These are phyloP conservation scores for Trichoderma sp. DNA, from an alignment of 2,329 filamentous ascomycete genomes.

Conservation along the genomic window DNA sequence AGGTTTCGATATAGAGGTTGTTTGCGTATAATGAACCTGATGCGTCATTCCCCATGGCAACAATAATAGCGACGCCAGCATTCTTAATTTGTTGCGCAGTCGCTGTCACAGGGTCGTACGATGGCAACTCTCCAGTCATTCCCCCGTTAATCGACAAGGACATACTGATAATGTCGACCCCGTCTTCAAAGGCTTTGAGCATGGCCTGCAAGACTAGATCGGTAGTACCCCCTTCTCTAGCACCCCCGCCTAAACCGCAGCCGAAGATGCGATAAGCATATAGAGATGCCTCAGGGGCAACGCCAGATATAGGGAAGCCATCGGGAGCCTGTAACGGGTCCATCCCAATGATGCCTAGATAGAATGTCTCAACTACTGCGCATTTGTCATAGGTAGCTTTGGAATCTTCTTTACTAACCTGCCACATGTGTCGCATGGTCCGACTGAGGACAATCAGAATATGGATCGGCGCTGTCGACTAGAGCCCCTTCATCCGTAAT, in stretches of 20 bases:
- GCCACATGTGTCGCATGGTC: slow-evolving; percentile 13
- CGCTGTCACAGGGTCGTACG: background rate
- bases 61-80: background rate
- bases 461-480: background rate
- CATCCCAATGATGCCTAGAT: slow-evolving; percentile 4
- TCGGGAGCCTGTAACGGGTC: background rate
- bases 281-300: slow-evolving; percentile 8
- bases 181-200: slow-evolving; percentile 6
- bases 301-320: background rate
- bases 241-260: background rate
- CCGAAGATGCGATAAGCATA: slow-evolving; percentile 11
- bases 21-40: background rate
- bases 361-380: background rate
- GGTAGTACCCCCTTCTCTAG: background rate
- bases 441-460: slow-evolving; percentile 4
- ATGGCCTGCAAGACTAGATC: slow-evolving; percentile 5
- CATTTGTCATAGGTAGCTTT: no score
- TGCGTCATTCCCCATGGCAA: slow-evolving; percentile 16
- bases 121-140: background rate
- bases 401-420: background rate
- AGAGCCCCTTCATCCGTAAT: background rate
- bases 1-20: background rate
- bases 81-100: background rate
- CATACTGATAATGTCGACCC: slow-evolving; percentile 9
- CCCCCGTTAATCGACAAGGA: background rate